Percentiles rank a stretch among this genome's conserved stretches.
Conservation (phyloP, 116 monocot genomes). For the Iris pallida region DNA sequence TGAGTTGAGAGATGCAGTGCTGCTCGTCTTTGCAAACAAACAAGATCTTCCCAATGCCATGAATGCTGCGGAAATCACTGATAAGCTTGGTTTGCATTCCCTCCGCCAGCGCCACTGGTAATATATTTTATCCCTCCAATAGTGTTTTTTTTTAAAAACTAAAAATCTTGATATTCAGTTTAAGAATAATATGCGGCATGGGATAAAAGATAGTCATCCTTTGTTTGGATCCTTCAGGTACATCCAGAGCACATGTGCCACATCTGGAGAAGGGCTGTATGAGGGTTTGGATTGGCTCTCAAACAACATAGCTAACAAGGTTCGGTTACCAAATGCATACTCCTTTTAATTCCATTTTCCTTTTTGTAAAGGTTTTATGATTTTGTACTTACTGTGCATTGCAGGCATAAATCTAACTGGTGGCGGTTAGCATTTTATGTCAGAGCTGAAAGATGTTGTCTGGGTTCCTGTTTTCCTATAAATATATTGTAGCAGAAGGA, state of each 20-base stretch:
- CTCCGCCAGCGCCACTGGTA: slow-evolving; percentile 41
- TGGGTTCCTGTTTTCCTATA: too few species aligned
- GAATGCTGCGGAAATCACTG: slow-evolving; percentile 44
- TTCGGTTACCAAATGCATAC: background rate
- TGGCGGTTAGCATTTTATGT: background rate
- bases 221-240: slow-evolving; percentile 13
- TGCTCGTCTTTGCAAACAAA: slow-evolving; percentile 39
- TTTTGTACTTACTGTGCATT: background rate
- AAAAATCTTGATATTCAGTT: too few species aligned
- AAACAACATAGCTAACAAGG: slow-evolving; percentile 40
- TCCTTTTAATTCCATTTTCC: background rate
- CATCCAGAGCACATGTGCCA: slow-evolving; percentile 41
- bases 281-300: slow-evolving; percentile 39
- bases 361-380: too few species aligned
- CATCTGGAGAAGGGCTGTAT: slow-evolving; percentile 34
- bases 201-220: background rate
- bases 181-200: too few species aligned
- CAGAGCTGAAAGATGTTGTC: too few species aligned
- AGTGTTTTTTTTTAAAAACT: background rate
- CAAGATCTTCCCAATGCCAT: slow-evolving; percentile 44
- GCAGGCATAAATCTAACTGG: slow-evolving; percentile 7
- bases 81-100: slow-evolving; percentile 39
- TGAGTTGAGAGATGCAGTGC: slow-evolving; percentile 43
- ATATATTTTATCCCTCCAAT: background rate
- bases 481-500: too few species aligned